Conservation (phyloP, 441 rosid genomes). For the Isatis lusitanica region DNA sequence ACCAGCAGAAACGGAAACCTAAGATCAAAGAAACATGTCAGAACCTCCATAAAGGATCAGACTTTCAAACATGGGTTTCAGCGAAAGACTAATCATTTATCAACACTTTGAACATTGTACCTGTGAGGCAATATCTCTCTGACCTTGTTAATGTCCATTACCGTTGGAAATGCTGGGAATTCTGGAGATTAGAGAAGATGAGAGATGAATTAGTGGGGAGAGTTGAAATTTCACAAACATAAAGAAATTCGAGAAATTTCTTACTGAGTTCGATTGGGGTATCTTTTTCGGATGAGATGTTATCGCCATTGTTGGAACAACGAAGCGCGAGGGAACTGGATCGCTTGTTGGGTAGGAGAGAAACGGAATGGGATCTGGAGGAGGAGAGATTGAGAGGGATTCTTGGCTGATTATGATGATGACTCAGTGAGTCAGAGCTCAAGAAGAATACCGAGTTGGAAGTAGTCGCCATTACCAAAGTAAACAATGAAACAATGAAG, state of each 20-base stretch:
- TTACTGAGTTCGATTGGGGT: conserved; percentile 73
- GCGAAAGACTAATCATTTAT: not conserved
- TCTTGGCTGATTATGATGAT: conserved; percentile 9
- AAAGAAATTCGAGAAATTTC: not conserved
- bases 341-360: conserved; percentile 15
- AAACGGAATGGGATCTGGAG: conserved; percentile 33
- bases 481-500: not conserved
- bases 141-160: conserved; percentile 84
- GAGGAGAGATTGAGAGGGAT: conserved; percentile 19
- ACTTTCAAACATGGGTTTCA: not conserved
- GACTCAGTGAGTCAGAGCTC: conserved; percentile 23
- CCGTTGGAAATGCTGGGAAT: conserved; percentile 74
- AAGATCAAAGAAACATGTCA: not conserved
- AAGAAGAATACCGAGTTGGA: conserved; percentile 41
- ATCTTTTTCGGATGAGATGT: conserved; percentile 36
- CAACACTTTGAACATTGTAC: conserved; percentile 29
- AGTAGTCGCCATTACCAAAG: conserved; percentile 36
- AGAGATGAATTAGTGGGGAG: not conserved
- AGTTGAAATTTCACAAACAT: not conserved
- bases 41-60: not conserved
- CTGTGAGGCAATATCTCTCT: conserved; percentile 89
- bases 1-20: conserved; percentile 89
- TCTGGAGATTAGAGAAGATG: conserved; percentile 40
- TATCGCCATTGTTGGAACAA: conserved; percentile 51
- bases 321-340: conserved; percentile 32